These are phyloP conservation scores for Serendipita indica DNA, from an alignment of 768 basidiomycete genomes.

Conservation along the genomic window DNA sequence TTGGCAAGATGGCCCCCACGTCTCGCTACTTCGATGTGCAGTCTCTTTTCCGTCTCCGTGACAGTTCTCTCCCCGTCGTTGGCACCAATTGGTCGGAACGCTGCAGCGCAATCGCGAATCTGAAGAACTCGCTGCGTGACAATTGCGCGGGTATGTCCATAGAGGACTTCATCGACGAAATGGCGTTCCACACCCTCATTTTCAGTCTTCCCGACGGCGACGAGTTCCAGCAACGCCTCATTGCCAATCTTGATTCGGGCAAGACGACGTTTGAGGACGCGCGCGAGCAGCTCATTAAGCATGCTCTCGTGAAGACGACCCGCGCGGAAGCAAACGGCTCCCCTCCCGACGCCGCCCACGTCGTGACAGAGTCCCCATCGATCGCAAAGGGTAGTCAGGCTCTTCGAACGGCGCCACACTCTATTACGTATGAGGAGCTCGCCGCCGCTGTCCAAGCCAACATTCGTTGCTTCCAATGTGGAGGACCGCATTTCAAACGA, in stretches of 20 bases:
- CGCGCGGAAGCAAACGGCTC: neutral
- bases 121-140: neutral
- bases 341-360: neutral
- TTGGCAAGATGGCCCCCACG: neutral
- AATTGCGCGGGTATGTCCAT: neutral
- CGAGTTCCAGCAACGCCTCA: neutral
- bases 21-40: neutral
- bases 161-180: neutral
- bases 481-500: too few relatives aligned
- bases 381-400: neutral
- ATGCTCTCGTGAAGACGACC: neutral
- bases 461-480: neutral
- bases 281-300: neutral
- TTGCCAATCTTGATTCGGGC: neutral
- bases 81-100: neutral
- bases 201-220: neutral
- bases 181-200: neutral
- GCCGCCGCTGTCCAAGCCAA: neutral
- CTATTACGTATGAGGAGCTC: neutral
- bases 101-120: neutral
- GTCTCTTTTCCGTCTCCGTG: neutral
- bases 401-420: neutral
- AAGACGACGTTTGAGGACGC: neutral
- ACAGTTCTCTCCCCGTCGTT: neutral
- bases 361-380: neutral